Evolutionary conservation across 2,329 filamentous ascomycete genomes (phyloP).

Genomic region (Cadophora sp.): DNA sequence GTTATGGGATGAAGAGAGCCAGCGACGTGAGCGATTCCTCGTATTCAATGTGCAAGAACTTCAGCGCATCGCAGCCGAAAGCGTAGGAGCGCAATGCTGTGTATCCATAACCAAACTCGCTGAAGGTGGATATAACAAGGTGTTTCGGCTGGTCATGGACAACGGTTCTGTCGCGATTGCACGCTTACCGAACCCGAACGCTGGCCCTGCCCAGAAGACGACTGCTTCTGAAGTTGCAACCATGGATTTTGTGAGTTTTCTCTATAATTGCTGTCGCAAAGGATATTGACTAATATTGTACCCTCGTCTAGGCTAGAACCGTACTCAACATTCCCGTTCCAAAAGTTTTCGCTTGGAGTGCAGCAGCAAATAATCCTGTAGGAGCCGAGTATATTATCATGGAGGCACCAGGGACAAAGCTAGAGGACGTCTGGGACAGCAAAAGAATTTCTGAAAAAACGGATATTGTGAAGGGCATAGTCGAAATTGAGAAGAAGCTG

Average conservation of each 20-base stretch:
- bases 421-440: slow-evolving; percentile 43
- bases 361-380: slow-evolving; percentile 37
- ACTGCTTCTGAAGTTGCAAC: slow-evolving; percentile 40
- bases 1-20: slow-evolving; percentile 46
- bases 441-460: slow-evolving; percentile 40
- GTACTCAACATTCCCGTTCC: slow-evolving; percentile 35
- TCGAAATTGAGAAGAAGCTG: slow-evolving; percentile 47
- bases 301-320: slow-evolving; percentile 31
- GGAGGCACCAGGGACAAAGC: slow-evolving; percentile 44
- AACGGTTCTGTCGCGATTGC: slow-evolving; percentile 41
- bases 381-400: slow-evolving; percentile 48
- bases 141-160: slow-evolving; percentile 45
- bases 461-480: slow-evolving; percentile 45
- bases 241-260: slow-evolving; percentile 37
- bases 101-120: slow-evolving; percentile 47
- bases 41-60: slow-evolving; percentile 47
- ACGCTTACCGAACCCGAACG: slow-evolving; percentile 34
- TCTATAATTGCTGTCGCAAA: background rate
- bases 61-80: slow-evolving; percentile 42
- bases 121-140: slow-evolving; percentile 49
- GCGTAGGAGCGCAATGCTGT: slow-evolving; percentile 43
- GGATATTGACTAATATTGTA: slow-evolving; percentile 13
- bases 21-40: slow-evolving; percentile 44
- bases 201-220: slow-evolving; percentile 30
- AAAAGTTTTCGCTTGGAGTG: slow-evolving; percentile 33